Conservation (phyloP, 495 filamentous ascomycete species). For the Polyplosphaeria fusca region DNA sequence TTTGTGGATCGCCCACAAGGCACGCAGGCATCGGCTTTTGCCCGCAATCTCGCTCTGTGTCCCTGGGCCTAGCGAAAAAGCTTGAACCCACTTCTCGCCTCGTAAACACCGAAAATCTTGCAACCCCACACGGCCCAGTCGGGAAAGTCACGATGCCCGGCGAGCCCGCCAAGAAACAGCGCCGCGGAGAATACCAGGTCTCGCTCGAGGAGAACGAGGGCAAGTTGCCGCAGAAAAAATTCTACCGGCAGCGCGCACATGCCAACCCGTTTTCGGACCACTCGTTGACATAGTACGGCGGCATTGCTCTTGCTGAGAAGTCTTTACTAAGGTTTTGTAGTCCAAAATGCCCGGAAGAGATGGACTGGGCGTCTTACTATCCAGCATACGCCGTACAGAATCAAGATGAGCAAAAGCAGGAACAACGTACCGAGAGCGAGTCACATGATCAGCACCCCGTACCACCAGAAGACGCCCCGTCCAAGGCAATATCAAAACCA, state of each 20-base stretch:
- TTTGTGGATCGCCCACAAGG: no score
- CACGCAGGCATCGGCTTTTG: no score
- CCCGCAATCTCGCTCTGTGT: no score
- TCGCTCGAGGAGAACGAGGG: constrained; percentile 34
- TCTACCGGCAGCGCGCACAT: constrained; percentile 93
- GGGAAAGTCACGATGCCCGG: constrained; percentile 47
- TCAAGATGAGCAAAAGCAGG: constrained; percentile 12
- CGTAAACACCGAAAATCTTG: background rate
- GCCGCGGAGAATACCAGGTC: constrained; percentile 68
- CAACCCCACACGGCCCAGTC: background rate
- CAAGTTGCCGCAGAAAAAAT: constrained; percentile 82
- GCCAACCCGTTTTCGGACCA: constrained; percentile 98
- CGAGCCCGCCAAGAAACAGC: constrained; percentile 62
- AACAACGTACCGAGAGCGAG: constrained; percentile 27
- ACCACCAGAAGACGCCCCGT: background rate
- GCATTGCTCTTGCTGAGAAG: constrained; percentile 14
- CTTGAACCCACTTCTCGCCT: background rate
- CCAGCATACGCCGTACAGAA: constrained; percentile 58
- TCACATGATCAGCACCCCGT: background rate
- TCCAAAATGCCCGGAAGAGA: constrained; percentile 72
- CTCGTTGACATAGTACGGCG: constrained; percentile 69
- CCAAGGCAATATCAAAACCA: constrained; percentile 54
- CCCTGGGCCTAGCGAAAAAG: no score
- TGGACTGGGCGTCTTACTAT: constrained; percentile 87
- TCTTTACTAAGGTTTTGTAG: constrained; percentile 45